These are phyloP conservation scores for Aureobasidium sp. DNA, from an alignment of 2,329 filamentous ascomycete genomes.

Conservation along the genomic window DNA sequence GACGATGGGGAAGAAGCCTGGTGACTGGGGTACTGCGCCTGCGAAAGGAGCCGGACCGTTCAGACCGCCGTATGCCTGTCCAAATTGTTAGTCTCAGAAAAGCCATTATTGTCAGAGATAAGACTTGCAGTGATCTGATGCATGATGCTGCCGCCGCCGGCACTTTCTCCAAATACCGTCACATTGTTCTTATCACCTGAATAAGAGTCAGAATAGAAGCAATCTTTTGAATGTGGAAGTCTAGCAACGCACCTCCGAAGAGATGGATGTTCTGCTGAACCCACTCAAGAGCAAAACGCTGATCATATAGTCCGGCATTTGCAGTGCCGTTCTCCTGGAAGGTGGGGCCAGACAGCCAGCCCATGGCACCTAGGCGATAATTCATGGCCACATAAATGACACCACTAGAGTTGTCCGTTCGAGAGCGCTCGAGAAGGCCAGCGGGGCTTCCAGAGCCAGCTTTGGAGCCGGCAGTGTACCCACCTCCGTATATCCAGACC, in stretches of 20 bases:
- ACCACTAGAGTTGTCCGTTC: constrained; percentile 32
- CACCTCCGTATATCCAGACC: constrained; percentile 46
- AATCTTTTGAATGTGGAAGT: not conserved
- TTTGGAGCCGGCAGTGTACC: constrained; percentile 38
- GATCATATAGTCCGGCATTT: constrained; percentile 48
- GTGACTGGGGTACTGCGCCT: constrained; percentile 42
- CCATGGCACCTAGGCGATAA: constrained; percentile 44
- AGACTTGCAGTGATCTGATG: constrained; percentile 45
- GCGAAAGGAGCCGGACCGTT: constrained; percentile 39
- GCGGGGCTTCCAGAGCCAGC: constrained; percentile 30
- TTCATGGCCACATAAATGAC: constrained; percentile 45
- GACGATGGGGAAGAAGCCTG: constrained; percentile 36
- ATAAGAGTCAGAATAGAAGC: not conserved
- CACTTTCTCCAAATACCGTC: constrained; percentile 43
- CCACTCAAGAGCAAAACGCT: constrained; percentile 53
- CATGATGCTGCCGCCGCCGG: constrained; percentile 48
- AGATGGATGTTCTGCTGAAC: constrained; percentile 47
- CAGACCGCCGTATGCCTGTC: constrained; percentile 38
- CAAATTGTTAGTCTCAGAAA: not conserved
- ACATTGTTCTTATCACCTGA: constrained; percentile 33
- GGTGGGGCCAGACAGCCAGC: constrained; percentile 41
- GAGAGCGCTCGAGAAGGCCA: constrained; percentile 38
- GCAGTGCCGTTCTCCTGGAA: constrained; percentile 38
- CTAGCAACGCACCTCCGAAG: constrained; percentile 47
- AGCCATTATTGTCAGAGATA: no score